These are phyloP conservation scores for Diaporthe batatas DNA, from an alignment of 2,329 filamentous ascomycete species.

Conservation along the genomic window DNA sequence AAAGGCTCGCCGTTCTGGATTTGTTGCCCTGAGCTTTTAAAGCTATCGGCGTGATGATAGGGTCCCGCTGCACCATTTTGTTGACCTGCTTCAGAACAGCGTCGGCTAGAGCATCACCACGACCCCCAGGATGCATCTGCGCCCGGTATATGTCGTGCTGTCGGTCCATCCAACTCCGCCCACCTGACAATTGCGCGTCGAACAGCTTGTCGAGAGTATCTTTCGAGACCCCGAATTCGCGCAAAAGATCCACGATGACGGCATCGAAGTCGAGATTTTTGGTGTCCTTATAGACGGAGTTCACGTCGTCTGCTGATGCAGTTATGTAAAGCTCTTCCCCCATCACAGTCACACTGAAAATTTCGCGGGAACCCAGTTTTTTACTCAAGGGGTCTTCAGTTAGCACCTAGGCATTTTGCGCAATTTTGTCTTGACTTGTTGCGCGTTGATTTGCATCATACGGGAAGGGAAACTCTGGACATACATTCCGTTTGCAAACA, in stretches of 20 bases:
- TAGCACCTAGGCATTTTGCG: background rate
- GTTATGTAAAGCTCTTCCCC: background rate
- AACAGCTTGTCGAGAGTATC: conserved; percentile 8
- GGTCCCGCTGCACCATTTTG: background rate
- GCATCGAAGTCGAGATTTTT: conserved; percentile 8
- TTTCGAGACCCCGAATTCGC: background rate
- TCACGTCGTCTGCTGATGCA: background rate
- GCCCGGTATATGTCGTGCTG: background rate
- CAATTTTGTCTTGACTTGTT: too few species aligned
- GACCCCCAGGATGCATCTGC: background rate
- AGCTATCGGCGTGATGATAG: background rate
- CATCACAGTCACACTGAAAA: background rate
- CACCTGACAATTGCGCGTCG: background rate
- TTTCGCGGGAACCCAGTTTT: background rate
- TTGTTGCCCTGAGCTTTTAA: too few species aligned
- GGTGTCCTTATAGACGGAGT: conserved; percentile 9
- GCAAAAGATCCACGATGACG: background rate
- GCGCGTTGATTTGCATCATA: background rate
- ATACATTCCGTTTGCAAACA: conserved; percentile 7
- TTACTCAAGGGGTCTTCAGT: background rate
- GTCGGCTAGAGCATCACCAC: background rate
- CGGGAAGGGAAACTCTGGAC: background rate
- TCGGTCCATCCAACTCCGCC: background rate
- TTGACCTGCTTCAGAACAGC: background rate
- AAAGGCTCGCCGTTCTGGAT: background rate